Evolutionary conservation across 2,329 filamentous ascomycete genomes (phyloP), one percentile per base, ranked within the genome.

Genomic region (Nannizziopsis barbatae): DNA sequence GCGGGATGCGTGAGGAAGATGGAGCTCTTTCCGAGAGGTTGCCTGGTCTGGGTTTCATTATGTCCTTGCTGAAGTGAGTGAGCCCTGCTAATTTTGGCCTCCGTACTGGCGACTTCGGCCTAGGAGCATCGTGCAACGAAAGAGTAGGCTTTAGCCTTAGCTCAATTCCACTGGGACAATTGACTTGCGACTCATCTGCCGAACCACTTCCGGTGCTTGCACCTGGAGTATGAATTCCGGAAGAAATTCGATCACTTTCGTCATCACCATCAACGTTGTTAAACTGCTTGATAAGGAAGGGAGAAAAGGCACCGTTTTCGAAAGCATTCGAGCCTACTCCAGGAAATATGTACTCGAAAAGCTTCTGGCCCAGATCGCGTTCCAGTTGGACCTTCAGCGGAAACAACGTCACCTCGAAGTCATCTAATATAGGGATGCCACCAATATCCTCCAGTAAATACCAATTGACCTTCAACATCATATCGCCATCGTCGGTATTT

Each of bases 311-410:
- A 14, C 69, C 68, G 45, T 63, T 65, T 51, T 74, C 72, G 46
- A 71, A 72, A 1, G 67, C 70, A 53, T 68, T 62, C 65, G 76
- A 67, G 64, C 81, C 81, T 56, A 86, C 79, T 9, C 84, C 86
- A 0, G 92, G 93, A 71, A 98, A 98, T 57, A 98, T 87, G 66
- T 98, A 98, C 67, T 95, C 89, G 57, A 98, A 95, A 1, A 98
- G 73, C 56, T 84, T 87, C 69, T 93, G 90, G 39, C 89, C 90
- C 42, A 95, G 82, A 58, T 96, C 89, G 32, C 82, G 83, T 66
- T 98, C 92, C 32, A 98, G 74, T 63, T 98, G 92, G 17, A 98
- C 81, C 65, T 88, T 93, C 63, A 98, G 77, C 0, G 92, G 93
- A 64, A 93, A 89, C 15, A 98, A 71, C 48, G 89, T 87, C 48